phyloP scores from a whole-genome alignment of 495 filamentous ascomycete genomes.

The Rostrohypoxylon terebratum region DNA sequence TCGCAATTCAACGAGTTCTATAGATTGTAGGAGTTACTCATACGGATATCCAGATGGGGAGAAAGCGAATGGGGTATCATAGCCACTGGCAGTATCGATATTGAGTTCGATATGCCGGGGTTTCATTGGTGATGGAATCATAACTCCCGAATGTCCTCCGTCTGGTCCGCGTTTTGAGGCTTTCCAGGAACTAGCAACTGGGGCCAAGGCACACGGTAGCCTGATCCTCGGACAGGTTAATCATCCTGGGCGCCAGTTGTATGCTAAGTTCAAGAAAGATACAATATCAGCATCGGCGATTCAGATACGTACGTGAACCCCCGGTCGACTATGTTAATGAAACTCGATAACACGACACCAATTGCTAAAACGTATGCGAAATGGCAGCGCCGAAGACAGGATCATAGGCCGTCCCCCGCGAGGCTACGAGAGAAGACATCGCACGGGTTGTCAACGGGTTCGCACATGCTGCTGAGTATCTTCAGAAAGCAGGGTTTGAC shows the following conservation, averaged over 20 bases:
- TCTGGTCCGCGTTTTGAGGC: constrained; percentile 67
- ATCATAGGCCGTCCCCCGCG: constrained; percentile 26
- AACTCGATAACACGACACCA: not conserved
- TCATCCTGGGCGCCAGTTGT: constrained; percentile 69
- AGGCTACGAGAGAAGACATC: constrained; percentile 65
- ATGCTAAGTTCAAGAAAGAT: constrained; percentile 60
- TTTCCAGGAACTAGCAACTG: constrained; percentile 64
- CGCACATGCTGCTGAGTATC: constrained; percentile 64
- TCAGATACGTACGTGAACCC: constrained; percentile 53
- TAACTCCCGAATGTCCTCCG: constrained; percentile 59
- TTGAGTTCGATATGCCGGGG: constrained; percentile 70
- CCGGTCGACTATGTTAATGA: constrained; percentile 9
- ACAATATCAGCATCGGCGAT: constrained; percentile 69
- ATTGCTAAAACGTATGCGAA: not conserved
- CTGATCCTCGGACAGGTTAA: constrained; percentile 68
- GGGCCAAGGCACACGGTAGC: constrained; percentile 63
- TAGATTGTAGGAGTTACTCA: not conserved
- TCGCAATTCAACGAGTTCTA: not conserved
- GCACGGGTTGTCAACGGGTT: constrained; percentile 61
- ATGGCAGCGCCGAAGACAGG: constrained; percentile 13
- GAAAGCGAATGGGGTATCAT: constrained; percentile 67
- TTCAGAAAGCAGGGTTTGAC: constrained; percentile 67
- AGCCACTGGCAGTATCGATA: constrained; percentile 70
- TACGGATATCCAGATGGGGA: constrained; percentile 61
- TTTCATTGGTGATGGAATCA: constrained; percentile 66